Evolutionary conservation across 2,329 filamentous ascomycete species (phyloP).

Genomic region (Ilyonectria robusta): DNA sequence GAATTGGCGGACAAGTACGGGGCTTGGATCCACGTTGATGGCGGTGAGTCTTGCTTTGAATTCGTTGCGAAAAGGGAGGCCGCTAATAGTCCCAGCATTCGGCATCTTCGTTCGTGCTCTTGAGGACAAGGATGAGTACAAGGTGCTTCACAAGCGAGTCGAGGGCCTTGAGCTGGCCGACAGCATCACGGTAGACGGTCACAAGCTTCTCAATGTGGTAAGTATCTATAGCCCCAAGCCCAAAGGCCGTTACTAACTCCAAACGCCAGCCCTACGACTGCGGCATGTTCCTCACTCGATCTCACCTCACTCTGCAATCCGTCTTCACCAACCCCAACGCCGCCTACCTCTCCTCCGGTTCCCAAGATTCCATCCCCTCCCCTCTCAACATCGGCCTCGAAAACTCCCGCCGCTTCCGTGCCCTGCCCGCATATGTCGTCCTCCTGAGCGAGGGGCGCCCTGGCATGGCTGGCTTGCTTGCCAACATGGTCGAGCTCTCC

Average conservation of each 20-base stretch:
- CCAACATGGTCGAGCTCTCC: constrained; percentile 80
- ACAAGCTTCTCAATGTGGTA: constrained; percentile 93
- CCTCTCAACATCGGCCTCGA: constrained; percentile 91
- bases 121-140: constrained; percentile 69
- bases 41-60: constrained; percentile 62
- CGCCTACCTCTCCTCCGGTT: constrained; percentile 75
- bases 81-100: constrained; percentile 71
- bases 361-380: constrained; percentile 72
- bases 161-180: constrained; percentile 85
- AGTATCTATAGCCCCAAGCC: constrained; percentile 48
- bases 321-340: constrained; percentile 90
- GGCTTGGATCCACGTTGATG: constrained; percentile 93
- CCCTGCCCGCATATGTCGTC: constrained; percentile 89
- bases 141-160: constrained; percentile 62
- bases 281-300: constrained; percentile 87
- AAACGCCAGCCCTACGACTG: constrained; percentile 82
- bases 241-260: constrained; percentile 23
- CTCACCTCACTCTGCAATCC: constrained; percentile 67
- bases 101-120: constrained; percentile 84
- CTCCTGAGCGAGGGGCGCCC: constrained; percentile 80
- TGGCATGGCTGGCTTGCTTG: constrained; percentile 79
- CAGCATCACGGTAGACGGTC: constrained; percentile 87
- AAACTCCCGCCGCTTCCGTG: constrained; percentile 91
- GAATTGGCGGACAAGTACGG: constrained; percentile 78
- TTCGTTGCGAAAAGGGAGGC: no score